phyloP scores from a whole-genome alignment of 257 asterid genomes.

The Plectranthus barbatus region DNA sequence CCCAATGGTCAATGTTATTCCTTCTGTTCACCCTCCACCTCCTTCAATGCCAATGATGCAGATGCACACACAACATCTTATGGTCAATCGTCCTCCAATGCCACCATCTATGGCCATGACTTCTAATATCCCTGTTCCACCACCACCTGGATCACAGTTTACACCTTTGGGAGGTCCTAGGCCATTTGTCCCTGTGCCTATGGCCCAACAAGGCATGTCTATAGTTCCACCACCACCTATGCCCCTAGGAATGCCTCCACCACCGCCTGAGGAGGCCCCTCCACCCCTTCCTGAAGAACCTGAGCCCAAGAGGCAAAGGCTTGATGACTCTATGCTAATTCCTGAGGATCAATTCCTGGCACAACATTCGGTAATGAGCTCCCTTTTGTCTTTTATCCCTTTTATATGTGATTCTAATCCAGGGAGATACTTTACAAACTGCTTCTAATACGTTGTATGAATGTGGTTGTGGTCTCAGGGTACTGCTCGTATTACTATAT shows the following conservation, averaged over 20 bases:
- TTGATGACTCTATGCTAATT: conserved; percentile 70
- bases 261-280: conserved; percentile 95
- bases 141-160: conserved; percentile 82
- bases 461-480: conserved; percentile 55
- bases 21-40: conserved; percentile 59
- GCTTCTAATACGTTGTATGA: neutral
- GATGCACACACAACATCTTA: conserved; percentile 61
- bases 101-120: conserved; percentile 39
- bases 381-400: neutral
- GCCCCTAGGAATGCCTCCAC: conserved; percentile 77
- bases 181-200: conserved; percentile 35
- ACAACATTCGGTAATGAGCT: conserved; percentile 49
- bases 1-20: conserved; percentile 51
- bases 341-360: conserved; percentile 89
- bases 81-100: conserved; percentile 68
- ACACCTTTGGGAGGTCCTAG: conserved; percentile 58
- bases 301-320: conserved; percentile 88
- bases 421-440: neutral
- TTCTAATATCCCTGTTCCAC: conserved; percentile 47
- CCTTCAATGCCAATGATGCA: conserved; percentile 61
- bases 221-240: conserved; percentile 76
- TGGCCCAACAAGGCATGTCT: conserved; percentile 70
- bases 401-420: neutral
- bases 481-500: conserved; percentile 53
- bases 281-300: conserved; percentile 96